Evolutionary conservation across 768 basidiomycete genomes (phyloP).

Genomic region (Boletus sp.): DNA sequence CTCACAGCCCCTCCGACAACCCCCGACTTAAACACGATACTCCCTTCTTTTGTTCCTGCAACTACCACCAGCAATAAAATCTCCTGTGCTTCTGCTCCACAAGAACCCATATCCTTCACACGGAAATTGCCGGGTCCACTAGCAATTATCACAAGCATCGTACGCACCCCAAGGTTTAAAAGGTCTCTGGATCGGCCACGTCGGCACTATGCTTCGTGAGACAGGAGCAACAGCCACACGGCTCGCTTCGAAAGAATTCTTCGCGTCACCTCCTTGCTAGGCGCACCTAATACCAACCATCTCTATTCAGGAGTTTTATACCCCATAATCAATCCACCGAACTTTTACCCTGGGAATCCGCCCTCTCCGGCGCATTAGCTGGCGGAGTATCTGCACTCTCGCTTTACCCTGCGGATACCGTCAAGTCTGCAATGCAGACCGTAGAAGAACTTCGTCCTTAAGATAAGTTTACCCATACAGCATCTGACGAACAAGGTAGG

Average conservation of each 20-base stretch:
- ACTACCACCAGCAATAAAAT: neutral
- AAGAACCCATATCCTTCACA: conserved; percentile 6
- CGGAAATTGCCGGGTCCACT: conserved; percentile 49
- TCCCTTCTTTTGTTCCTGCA: conserved; percentile 16
- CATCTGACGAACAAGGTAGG: conserved; percentile 26
- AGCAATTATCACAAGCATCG: conserved; percentile 44
- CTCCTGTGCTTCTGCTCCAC: conserved; percentile 6
- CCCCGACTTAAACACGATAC: conserved; percentile 11
- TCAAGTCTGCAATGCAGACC: conserved; percentile 91
- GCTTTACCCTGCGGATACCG: conserved; percentile 87
- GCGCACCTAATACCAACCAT: conserved; percentile 27
- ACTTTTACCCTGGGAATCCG: conserved; percentile 67
- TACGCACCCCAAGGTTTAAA: conserved; percentile 52
- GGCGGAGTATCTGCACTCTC: conserved; percentile 78
- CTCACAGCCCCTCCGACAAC: conserved; percentile 35
- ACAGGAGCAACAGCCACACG: conserved; percentile 84
- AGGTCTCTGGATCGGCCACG: conserved; percentile 85
- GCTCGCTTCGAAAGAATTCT: conserved; percentile 83
- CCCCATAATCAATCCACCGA: conserved; percentile 1
- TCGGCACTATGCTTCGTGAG: conserved; percentile 83
- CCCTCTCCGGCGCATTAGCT: conserved; percentile 73
- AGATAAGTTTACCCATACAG: conserved; percentile 13
- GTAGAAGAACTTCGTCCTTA: conserved; percentile 71
- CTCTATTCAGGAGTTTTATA: neutral
- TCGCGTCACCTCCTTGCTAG: conserved; percentile 62